These are phyloP conservation scores for Xylaria curta DNA, from an alignment of 495 filamentous ascomycete species.

Conservation along the genomic window DNA sequence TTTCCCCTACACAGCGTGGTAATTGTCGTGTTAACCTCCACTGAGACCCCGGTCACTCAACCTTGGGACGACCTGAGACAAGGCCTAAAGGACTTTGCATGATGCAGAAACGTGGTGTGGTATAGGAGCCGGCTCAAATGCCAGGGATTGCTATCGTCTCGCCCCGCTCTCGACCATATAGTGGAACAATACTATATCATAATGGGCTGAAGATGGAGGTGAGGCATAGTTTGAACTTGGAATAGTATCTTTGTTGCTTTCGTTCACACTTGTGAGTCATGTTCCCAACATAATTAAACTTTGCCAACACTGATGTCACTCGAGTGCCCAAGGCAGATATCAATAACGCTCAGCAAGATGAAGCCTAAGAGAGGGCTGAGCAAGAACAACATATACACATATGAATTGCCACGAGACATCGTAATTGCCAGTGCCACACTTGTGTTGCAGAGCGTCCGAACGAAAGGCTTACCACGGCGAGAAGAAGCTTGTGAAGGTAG, in stretches of 20 bases:
- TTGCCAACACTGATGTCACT: not conserved
- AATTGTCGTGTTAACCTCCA: not conserved
- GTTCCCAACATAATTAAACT: not conserved
- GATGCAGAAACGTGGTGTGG: not conserved
- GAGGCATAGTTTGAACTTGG: not conserved
- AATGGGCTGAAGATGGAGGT: not conserved
- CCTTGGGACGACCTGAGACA: not conserved
- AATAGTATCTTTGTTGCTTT: not conserved
- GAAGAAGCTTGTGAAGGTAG: not conserved
- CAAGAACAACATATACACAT: not conserved
- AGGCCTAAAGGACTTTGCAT: constrained; percentile 8
- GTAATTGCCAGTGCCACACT: constrained; percentile 4
- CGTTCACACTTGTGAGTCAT: constrained; percentile 5
- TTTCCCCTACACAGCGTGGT: not conserved
- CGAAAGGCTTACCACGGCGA: not conserved
- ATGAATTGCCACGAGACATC: not conserved
- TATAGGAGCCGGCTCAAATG: not conserved
- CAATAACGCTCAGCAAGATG: not conserved
- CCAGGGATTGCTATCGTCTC: not conserved
- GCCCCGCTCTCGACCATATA: not conserved
- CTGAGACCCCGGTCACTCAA: constrained; percentile 4
- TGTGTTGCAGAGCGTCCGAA: not conserved
- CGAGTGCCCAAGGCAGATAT: not conserved
- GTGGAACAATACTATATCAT: not conserved
- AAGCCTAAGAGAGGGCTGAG: constrained; percentile 1